Evolutionary conservation across 257 asterid species (phyloP).

Genomic region (Ilex aquifolium): DNA sequence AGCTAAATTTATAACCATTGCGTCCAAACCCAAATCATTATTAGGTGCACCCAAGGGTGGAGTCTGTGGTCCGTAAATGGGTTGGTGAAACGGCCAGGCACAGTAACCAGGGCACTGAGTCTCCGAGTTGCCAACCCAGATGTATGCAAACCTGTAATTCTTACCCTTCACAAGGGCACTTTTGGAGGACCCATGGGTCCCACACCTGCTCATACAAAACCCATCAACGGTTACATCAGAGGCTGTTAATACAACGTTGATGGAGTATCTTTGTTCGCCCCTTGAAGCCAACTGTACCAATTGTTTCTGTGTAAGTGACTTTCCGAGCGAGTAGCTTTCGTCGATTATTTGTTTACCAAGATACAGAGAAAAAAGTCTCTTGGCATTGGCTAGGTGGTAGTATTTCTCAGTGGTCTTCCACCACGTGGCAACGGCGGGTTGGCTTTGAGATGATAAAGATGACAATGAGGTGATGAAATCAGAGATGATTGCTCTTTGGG

Average conservation of each 20-base stretch:
- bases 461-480: slow-evolving; percentile 33
- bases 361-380: slow-evolving; percentile 21
- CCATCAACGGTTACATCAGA: slow-evolving; percentile 52
- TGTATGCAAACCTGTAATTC: slow-evolving; percentile 47
- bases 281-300: slow-evolving; percentile 39
- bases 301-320: slow-evolving; percentile 29
- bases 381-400: slow-evolving; percentile 23
- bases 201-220: slow-evolving; percentile 55
- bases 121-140: slow-evolving; percentile 75
- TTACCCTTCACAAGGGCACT: slow-evolving; percentile 19
- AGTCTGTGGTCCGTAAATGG: slow-evolving; percentile 71
- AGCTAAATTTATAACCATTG: slow-evolving; percentile 42
- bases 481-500: slow-evolving; percentile 27
- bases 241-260: slow-evolving; percentile 56
- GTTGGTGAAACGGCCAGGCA: slow-evolving; percentile 82
- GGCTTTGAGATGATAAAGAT: slow-evolving; percentile 16
- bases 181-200: slow-evolving; percentile 49
- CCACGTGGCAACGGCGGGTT: slow-evolving; percentile 42
- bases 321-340: slow-evolving; percentile 39
- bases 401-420: slow-evolving; percentile 40
- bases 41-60: slow-evolving; percentile 64
- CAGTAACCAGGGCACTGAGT: slow-evolving; percentile 56
- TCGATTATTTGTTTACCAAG: slow-evolving; percentile 29
- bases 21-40: slow-evolving; percentile 65
- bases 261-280: slow-evolving; percentile 44